Evolutionary conservation across 352 stramenopile species (phyloP), one percentile per base, ranked within the genome.

Genomic region (Phytophthora boehmeriae): DNA sequence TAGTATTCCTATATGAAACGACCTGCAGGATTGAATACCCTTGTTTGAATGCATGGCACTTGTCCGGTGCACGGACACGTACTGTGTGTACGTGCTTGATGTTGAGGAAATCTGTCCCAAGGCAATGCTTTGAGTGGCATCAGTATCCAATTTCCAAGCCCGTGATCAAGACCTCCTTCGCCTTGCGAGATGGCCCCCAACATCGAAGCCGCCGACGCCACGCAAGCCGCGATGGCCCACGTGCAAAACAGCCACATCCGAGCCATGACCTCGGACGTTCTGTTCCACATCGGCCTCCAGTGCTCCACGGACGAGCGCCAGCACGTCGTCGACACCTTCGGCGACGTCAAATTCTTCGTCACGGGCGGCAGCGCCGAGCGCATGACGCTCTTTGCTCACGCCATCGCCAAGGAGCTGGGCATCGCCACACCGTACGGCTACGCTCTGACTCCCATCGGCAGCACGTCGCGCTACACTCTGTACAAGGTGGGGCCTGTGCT

Each of bases 401-500:
- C 62, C 16, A 71, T 93, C 28, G 84, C 80, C 5, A 65, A 85
- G n/a, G 61, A 65, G 52, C 68, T 95, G 4, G 54, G 60, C 25
- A 81, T 90, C 54, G 50, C 75, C 48, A 73, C 80, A 17, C 84
- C 84, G 19, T 91, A 85, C 35, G 84, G 84, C 45, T 91, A 91
- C 56, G 35, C 66, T 47, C 66, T 91, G 20, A 44, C 69, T 51
- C 78, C 81, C 10, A 89, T 92, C 23, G 80, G 86, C 42, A 86
- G 68, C 38, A 94, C 83, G 22, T 66, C 80, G 17, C 84, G 86
- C 46, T 95, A 93, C 67, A 77, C 78, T 50, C 52, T 92, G 20
- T 95, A 80, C 80, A 95, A 95, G 68, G 86, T 93, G 30, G 86
- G 83, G 8, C 78, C 82, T 2, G 82, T 93, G 64, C 72, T 95